These are phyloP conservation scores for Bipolaris cookei DNA, from an alignment of 2,329 filamentous ascomycete genomes.

Conservation along the genomic window DNA sequence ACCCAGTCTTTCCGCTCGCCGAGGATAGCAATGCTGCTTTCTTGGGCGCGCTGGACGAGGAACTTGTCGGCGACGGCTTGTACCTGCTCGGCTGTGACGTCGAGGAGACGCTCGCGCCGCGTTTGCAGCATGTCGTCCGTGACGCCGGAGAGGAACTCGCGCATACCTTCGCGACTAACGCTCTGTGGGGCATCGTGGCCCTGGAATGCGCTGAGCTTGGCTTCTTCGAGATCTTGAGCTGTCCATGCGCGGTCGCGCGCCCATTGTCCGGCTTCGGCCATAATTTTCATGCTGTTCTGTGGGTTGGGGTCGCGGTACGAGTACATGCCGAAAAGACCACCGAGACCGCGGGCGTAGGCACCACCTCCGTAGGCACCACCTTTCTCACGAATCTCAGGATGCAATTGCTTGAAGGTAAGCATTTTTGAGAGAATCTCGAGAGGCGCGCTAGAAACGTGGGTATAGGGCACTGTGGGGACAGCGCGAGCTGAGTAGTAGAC, in stretches of 20 bases:
- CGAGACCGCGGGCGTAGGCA: slow-evolving; percentile 78
- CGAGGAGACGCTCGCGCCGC: slow-evolving; percentile 81
- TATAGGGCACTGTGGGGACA: slow-evolving; percentile 83
- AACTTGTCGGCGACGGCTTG: slow-evolving; percentile 81
- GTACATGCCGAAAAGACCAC: slow-evolving; percentile 91
- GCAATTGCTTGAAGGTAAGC: slow-evolving; percentile 93
- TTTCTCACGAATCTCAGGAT: slow-evolving; percentile 97
- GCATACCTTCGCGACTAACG: slow-evolving; percentile 87
- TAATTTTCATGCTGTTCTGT: slow-evolving; percentile 82
- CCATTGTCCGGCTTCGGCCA: slow-evolving; percentile 81
- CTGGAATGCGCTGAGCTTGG: slow-evolving; percentile 95
- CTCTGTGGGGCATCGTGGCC: slow-evolving; percentile 84
- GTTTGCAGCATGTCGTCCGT: slow-evolving; percentile 88
- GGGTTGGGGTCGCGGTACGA: slow-evolving; percentile 97
- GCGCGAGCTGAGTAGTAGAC: slow-evolving; percentile 92
- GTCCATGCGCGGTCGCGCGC: slow-evolving; percentile 82
- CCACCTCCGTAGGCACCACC: slow-evolving; percentile 95
- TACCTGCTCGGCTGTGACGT: slow-evolving; percentile 82
- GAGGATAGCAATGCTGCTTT: slow-evolving; percentile 73
- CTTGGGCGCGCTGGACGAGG: slow-evolving; percentile 70
- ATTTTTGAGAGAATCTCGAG: slow-evolving; percentile 90
- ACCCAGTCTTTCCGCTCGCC: slow-evolving; percentile 85
- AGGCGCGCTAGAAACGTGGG: slow-evolving; percentile 73
- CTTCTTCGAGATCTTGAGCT: slow-evolving; percentile 87
- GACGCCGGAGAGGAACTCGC: slow-evolving; percentile 81